These are phyloP conservation scores for Pueraria montana DNA, from an alignment of 306 rosid genomes.

Conservation along the genomic window DNA sequence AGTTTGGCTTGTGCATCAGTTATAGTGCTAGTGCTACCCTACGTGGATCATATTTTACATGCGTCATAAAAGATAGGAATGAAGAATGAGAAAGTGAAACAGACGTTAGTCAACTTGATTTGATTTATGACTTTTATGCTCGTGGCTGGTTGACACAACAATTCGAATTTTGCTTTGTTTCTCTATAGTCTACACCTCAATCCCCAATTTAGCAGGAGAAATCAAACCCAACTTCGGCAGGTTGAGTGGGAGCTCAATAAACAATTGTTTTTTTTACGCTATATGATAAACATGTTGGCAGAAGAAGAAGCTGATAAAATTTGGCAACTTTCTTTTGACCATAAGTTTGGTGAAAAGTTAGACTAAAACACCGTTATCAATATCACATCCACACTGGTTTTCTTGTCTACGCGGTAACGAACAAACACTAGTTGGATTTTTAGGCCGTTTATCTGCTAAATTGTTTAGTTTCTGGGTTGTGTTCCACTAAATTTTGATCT, in stretches of 20 bases:
- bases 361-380: background rate
- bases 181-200: background rate
- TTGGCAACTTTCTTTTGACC: slow-evolving; percentile 20
- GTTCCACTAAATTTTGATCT: background rate
- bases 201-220: slow-evolving; percentile 5
- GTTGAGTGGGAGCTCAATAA: background rate
- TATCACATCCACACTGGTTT: background rate
- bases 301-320: background rate
- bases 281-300: background rate
- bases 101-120: slow-evolving; percentile 5
- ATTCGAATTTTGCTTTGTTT: slow-evolving; percentile 13
- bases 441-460: background rate
- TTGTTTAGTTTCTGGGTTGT: background rate
- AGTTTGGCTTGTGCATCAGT: background rate
- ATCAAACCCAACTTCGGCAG: slow-evolving; percentile 19
- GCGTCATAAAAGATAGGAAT: background rate
- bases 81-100: background rate
- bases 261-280: background rate
- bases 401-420: background rate
- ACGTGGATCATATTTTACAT: background rate
- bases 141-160: background rate
- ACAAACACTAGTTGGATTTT: background rate
- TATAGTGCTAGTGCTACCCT: background rate
- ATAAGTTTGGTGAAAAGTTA: background rate
- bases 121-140: background rate